Conservation (phyloP, 371 early-diverging fungal genomes). For the Mortierella sp. region DNA sequence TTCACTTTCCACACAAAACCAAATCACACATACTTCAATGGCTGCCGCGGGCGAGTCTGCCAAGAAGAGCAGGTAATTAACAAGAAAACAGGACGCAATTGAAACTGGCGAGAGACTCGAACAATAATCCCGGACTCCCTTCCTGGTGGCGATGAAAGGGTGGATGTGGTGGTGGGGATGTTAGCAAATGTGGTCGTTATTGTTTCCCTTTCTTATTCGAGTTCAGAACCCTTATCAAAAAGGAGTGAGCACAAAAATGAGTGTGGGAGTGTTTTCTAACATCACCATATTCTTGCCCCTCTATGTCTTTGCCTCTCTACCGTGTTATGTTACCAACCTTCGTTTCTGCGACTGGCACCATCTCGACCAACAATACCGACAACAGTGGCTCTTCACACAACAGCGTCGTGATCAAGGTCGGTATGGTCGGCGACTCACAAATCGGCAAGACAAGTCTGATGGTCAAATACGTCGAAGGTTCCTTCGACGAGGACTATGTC, state of each 20-base stretch:
- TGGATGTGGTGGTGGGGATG: neutral
- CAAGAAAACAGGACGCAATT: neutral
- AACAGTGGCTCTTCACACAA: slow-evolving; percentile 38
- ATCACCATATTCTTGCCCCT: neutral
- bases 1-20: neutral
- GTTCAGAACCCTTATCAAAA: neutral
- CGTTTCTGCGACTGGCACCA: neutral
- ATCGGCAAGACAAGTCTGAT: slow-evolving; percentile 99
- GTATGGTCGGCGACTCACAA: slow-evolving; percentile 98
- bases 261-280: slow-evolving; percentile 9
- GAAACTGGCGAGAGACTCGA: neutral
- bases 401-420: slow-evolving; percentile 92
- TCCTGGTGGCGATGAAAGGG: neutral
- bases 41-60: slow-evolving; percentile 38
- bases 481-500: slow-evolving; percentile 95
- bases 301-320: neutral
- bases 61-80: slow-evolving; percentile 43
- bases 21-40: slow-evolving; percentile 18
- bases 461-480: slow-evolving; percentile 98
- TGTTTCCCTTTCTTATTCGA: neutral
- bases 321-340: neutral
- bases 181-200: neutral
- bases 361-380: neutral
- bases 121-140: neutral
- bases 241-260: neutral